Evolutionary conservation across 1,284 basidiomycete genomes (phyloP), one percentile per base, ranked within the genome.

Genomic region (Melampsora larici-populina): DNA sequence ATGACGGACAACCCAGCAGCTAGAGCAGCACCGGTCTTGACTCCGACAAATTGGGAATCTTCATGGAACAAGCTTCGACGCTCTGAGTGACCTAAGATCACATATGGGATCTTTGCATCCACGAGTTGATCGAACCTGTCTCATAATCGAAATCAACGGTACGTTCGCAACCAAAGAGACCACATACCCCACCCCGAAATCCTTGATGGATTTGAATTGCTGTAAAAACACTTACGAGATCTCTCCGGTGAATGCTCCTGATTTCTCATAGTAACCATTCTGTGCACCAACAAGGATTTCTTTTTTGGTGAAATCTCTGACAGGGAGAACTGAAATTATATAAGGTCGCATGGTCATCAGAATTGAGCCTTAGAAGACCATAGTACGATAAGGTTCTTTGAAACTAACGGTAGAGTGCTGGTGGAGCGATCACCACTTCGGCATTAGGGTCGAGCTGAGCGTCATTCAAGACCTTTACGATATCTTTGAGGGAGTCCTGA

Each of bases 51-150:
- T 79, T 89, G 89, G 80, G 93, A 93, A 29, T 89, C 88, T 85
- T 99, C 97, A 83, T 90, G 87, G 87, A 99, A 99, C 81, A 97
- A 85, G 5, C 92, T 91, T 78, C 96, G 91, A 81, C 97, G 92
- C 85, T 99, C 97, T 66, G 94, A 97, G 88, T 99, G 96, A 88
- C 95, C 96, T 79, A 98, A 89, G 84, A 99, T 92, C 81, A 97
- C 94, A 85, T 92, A 98, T 78, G 92, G 92, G 81, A 98, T 89
- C 3, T 87, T 87, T 24, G 92, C 91, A 83, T 98, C 94, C 78
- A 87, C 88, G 82, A 98, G 89, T 86, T 97, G 93, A 7, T 87
- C 82, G 6, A 93, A 89, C 15, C 80, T 82, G 79, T 66, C 51
- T 1, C 64, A 64, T 7, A 65, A 82, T 92, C 91, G 79, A 36